Conservation (phyloP, 306 rosid genomes). For the Leucaena leucocephala region DNA sequence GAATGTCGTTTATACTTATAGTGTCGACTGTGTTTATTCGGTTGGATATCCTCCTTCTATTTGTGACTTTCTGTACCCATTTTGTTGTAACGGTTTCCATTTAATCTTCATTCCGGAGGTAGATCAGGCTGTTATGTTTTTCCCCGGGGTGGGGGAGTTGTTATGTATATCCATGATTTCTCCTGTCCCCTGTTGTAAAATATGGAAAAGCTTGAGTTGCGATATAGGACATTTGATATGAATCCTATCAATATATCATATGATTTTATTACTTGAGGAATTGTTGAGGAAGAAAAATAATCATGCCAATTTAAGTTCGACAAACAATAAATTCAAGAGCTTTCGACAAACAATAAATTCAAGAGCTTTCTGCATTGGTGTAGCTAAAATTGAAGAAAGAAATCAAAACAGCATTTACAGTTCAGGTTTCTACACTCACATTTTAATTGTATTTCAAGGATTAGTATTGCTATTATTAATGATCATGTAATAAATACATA, state of each 20-base stretch:
- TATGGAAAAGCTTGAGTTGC: background rate
- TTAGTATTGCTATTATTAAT: background rate
- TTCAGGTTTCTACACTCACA: background rate
- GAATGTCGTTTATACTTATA: background rate
- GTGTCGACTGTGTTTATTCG: background rate
- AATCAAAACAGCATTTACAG: background rate
- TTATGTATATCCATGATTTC: background rate
- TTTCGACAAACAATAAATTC: background rate
- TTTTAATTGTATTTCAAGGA: background rate
- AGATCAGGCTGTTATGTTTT: background rate
- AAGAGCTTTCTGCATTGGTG: background rate
- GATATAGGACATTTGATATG: background rate
- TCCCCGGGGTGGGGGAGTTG: background rate
- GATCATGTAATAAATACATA: background rate
- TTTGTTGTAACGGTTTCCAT: background rate
- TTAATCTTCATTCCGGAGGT: background rate
- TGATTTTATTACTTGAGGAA: background rate
- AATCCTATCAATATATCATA: background rate
- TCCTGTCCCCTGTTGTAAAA: background rate
- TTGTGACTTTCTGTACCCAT: background rate
- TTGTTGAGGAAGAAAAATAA: background rate
- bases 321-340: background rate
- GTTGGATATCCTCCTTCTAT: background rate
- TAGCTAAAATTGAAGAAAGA: background rate
- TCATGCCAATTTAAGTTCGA: background rate